These are phyloP conservation scores for Ambrosiella cleistominuta DNA, from an alignment of 2,329 filamentous ascomycete genomes.

Conservation along the genomic window DNA sequence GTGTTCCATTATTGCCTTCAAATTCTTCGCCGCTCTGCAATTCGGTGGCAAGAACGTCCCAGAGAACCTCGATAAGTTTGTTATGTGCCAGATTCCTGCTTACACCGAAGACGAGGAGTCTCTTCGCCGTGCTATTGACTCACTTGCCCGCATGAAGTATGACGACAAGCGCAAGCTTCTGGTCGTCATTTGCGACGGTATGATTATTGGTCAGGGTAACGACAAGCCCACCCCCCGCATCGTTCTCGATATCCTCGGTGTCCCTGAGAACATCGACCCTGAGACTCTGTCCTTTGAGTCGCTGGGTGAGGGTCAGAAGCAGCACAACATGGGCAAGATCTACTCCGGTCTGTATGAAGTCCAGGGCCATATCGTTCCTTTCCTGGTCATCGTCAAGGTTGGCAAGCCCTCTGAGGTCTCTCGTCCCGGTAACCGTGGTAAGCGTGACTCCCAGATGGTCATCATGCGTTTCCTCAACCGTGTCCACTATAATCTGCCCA, in stretches of 20 bases:
- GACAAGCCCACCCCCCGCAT: constrained; percentile 90
- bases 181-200: constrained; percentile 85
- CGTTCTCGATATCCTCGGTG: constrained; percentile 89
- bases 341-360: constrained; percentile 97
- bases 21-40: constrained; percentile 90
- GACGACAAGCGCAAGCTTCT: constrained; percentile 96
- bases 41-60: constrained; percentile 83
- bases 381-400: constrained; percentile 91
- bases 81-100: constrained; percentile 93
- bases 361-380: constrained; percentile 93
- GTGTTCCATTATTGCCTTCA: constrained; percentile 72
- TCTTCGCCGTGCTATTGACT: constrained; percentile 89
- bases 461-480: constrained; percentile 98
- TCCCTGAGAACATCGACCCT: constrained; percentile 82
- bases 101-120: constrained; percentile 99
- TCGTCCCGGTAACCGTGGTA: constrained; percentile 90
- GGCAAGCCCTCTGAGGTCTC: constrained; percentile 95
- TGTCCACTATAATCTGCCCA: constrained; percentile 89
- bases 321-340: constrained; percentile 98
- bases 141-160: constrained; percentile 84
- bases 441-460: constrained; percentile 97
- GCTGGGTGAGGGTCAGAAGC: constrained; percentile 85
- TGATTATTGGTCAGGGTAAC: constrained; percentile 98
- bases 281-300: constrained; percentile 94
- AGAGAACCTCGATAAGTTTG: constrained; percentile 93